These are phyloP conservation scores for Colletotrichum brevisporum DNA, from an alignment of 2,329 filamentous ascomycete species.

Conservation along the genomic window DNA sequence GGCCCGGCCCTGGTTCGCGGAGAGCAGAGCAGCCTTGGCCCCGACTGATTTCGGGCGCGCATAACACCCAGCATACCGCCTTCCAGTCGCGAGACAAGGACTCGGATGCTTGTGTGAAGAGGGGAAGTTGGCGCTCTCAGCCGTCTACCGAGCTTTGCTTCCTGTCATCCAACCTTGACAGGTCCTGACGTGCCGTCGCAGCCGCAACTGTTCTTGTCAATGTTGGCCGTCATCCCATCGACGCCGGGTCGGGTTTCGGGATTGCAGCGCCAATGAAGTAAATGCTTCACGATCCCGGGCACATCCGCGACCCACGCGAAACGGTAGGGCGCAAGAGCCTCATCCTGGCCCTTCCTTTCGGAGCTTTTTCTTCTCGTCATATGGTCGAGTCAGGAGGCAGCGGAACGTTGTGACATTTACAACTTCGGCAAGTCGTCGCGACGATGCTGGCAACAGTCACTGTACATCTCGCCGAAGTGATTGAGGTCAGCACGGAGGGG, in stretches of 20 bases:
- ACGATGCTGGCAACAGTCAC: conserved; percentile 21
- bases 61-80: neutral
- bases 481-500: neutral
- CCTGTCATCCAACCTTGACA: conserved; percentile 36
- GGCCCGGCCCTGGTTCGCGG: conserved; percentile 18
- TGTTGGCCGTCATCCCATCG: conserved; percentile 27
- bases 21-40: neutral
- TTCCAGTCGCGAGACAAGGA: conserved; percentile 6
- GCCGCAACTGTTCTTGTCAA: conserved; percentile 19
- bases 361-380: neutral
- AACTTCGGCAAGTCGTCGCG: conserved; percentile 27
- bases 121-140: neutral
- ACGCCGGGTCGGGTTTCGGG: conserved; percentile 24
- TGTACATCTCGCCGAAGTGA: conserved; percentile 17
- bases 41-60: neutral
- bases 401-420: neutral
- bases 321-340: conserved; percentile 25
- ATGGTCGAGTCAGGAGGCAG: conserved; percentile 18
- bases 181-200: conserved; percentile 21
- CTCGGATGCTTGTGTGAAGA: conserved; percentile 2
- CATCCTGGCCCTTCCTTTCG: neutral
- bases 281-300: neutral
- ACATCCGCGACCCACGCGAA: conserved; percentile 25
- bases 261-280: conserved; percentile 20
- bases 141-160: conserved; percentile 13